phyloP scores from a whole-genome alignment of 768 basidiomycete species.

The Phanerochaete sordida region DNA sequence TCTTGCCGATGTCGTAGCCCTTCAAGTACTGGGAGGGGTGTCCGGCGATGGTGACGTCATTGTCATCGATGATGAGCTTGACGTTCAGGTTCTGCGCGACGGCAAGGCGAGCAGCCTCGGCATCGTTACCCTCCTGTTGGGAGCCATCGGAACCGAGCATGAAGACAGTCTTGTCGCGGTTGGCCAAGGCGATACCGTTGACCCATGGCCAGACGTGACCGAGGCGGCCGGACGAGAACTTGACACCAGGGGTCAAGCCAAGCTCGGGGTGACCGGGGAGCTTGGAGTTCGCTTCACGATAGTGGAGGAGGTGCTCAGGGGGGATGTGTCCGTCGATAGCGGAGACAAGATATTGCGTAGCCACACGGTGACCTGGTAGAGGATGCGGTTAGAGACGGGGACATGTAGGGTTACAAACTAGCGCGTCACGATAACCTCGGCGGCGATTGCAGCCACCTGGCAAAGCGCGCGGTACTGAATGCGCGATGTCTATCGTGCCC shows the following conservation, averaged over 20 bases:
- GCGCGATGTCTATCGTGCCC: not conserved
- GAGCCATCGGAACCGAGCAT: slow-evolving; percentile 88
- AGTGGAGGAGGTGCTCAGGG: slow-evolving; percentile 75
- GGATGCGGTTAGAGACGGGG: not conserved
- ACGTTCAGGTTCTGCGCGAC: slow-evolving; percentile 82
- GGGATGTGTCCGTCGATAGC: slow-evolving; percentile 73
- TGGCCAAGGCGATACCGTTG: slow-evolving; percentile 80
- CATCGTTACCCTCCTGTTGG: slow-evolving; percentile 89
- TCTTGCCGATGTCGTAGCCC: slow-evolving; percentile 69
- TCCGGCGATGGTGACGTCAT: slow-evolving; percentile 90
- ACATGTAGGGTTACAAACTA: not conserved
- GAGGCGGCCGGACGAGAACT: slow-evolving; percentile 90
- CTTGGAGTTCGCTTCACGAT: slow-evolving; percentile 82
- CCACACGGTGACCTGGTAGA: slow-evolving; percentile 75
- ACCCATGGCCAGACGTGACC: slow-evolving; percentile 91
- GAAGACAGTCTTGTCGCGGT: slow-evolving; percentile 74
- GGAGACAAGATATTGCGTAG: slow-evolving; percentile 82
- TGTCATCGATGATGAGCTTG: slow-evolving; percentile 86
- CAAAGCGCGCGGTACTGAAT: too few relatives aligned
- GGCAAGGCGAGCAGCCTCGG: slow-evolving; percentile 84
- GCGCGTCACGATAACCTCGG: too few relatives aligned
- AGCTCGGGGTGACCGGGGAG: slow-evolving; percentile 90
- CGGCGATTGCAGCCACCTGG: too few relatives aligned
- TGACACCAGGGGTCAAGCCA: slow-evolving; percentile 87
- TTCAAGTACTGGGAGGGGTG: slow-evolving; percentile 85